Evolutionary conservation across 495 filamentous ascomycete genomes (phyloP).

Genomic region (Trichoderma erinaceum): DNA sequence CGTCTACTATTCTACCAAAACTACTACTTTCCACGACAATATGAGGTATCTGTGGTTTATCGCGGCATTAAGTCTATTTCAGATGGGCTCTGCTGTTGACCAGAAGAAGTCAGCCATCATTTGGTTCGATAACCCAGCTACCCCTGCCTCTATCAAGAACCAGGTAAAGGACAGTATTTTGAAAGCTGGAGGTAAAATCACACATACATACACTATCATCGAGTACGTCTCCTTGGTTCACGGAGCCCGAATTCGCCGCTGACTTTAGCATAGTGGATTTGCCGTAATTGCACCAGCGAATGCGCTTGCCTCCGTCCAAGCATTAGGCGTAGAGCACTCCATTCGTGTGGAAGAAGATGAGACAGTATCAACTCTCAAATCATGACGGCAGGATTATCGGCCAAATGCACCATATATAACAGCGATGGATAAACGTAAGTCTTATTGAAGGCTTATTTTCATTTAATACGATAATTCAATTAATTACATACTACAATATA

Average conservation of each 20-base stretch:
- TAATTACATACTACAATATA: no score
- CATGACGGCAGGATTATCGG: neutral
- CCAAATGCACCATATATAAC: no score
- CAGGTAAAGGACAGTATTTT: constrained; percentile 65
- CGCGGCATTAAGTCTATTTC: neutral
- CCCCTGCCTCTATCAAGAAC: constrained; percentile 60
- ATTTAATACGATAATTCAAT: no score
- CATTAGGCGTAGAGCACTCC: constrained; percentile 55
- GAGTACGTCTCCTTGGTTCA: constrained; percentile 38
- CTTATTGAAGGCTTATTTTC: no score
- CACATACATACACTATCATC: constrained; percentile 52
- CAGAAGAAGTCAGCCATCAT: constrained; percentile 62
- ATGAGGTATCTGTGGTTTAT: neutral
- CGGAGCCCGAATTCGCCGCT: constrained; percentile 17
- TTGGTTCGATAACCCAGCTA: constrained; percentile 60
- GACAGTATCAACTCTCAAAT: constrained; percentile 38
- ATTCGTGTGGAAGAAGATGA: constrained; percentile 73
- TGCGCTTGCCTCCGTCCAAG: constrained; percentile 62
- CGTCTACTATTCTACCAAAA: neutral
- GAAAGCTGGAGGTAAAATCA: constrained; percentile 56
- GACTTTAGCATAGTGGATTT: constrained; percentile 55
- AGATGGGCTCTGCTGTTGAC: neutral
- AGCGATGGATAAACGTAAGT: no score
- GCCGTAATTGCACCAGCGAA: constrained; percentile 63
- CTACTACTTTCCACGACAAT: neutral